Percentiles rank a stretch among this genome's conserved stretches.
Evolutionary conservation across 805 yeast species (phyloP).

Genomic region (Candida qinlingensis): DNA sequence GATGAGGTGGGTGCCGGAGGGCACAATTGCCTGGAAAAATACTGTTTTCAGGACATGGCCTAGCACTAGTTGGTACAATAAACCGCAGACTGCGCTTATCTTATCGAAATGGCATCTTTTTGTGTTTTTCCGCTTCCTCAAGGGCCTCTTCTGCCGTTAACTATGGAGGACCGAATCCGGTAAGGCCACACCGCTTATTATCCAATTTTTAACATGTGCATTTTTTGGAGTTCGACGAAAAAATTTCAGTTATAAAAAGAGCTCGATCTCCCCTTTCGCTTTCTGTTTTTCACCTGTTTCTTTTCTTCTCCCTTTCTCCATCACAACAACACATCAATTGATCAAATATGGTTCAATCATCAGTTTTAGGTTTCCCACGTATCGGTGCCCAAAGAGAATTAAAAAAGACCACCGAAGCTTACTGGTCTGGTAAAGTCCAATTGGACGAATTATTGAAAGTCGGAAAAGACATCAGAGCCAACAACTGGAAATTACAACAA

Average conservation of each 20-base stretch:
- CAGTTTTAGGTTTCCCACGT: constrained; percentile 99
- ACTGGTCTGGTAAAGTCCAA: constrained; percentile 93
- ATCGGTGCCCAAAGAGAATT: constrained; percentile 99
- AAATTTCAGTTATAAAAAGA: constrained; percentile 3
- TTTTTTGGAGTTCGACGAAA: neutral
- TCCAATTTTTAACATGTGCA: constrained; percentile 2
- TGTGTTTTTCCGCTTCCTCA: neutral
- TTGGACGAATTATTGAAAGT: constrained; percentile 84
- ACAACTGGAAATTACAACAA: constrained; percentile 97
- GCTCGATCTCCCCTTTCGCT: neutral
- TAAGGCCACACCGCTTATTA: neutral
- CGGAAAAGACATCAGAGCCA: constrained; percentile 92
- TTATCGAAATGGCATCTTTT: neutral
- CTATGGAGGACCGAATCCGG: neutral
- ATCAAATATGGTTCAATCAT: constrained; percentile 79
- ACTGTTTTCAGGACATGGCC: neutral
- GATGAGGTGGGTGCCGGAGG: neutral
- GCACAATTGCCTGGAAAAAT: neutral
- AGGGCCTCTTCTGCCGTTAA: neutral
- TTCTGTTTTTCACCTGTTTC: neutral
- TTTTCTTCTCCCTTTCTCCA: neutral
- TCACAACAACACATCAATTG: neutral
- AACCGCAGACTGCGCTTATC: neutral
- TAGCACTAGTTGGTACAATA: neutral
- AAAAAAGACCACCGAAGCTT: constrained; percentile 97